Base-by-base conservation (phyloP, 148 eudicot genomes). In the Amaranthus palmeri region DNA sequence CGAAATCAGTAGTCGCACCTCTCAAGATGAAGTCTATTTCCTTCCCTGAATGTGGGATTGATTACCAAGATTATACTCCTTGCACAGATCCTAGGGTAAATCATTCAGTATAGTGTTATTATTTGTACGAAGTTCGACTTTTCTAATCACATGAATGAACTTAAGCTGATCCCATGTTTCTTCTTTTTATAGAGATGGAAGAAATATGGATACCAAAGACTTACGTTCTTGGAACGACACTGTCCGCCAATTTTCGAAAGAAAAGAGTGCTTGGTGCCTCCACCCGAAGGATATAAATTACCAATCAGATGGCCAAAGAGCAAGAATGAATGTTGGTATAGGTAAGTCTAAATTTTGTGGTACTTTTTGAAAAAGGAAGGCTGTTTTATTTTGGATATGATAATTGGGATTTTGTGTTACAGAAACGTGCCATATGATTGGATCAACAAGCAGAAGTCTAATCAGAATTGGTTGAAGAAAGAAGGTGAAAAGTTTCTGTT, bases 271-370 rank as follows among this genome's bases (percentile, higher is more conserved):
- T 82, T 95, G 80, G 81, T 95, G 80, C 99, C 99, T 18, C 97
- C 99, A 14, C 99, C 99, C 11, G 86, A 92, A 81, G 99, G 99
- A 46, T 95, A 95, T 67, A 90, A 91, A 82, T 0, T 68, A 40
- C 96, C 99, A 43, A 92, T 95, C 57, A 88, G 80, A 85, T 95
- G 99, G 99, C 99, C 99, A 15, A 90, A 89, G 85, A 95, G 99
- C 88, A 87, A 81, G 74, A 80, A 81, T 17, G 88, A 95, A 80
- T 88, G 93, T 83, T 95, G 99, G 99, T 95, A 95, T 86, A 88
- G 99, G 99, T 91, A 87, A 70, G 54, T 25, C 46, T 15, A 45
- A 49, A 53, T 51, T 7, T 7, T 70, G 36, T 71, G 10, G 11
- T 36, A 4, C 15, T 3, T 11, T 57, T 47, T 17, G 11, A 25